Evolutionary conservation across 257 asterid genomes (phyloP).

Genomic region (Primulina huaijiensis): DNA sequence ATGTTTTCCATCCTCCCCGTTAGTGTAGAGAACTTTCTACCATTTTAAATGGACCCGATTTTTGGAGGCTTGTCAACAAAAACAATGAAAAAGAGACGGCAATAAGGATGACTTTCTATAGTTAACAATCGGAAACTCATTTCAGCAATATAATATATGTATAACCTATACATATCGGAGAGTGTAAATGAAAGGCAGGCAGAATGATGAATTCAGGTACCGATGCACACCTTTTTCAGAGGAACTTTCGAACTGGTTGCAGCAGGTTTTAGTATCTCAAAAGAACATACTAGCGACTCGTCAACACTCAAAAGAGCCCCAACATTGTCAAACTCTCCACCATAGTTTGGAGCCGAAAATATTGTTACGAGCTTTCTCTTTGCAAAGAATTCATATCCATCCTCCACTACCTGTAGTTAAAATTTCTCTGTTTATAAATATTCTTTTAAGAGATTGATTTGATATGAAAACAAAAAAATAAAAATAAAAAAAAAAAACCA

Average conservation of each 20-base stretch:
- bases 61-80: not conserved
- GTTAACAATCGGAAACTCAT: not conserved
- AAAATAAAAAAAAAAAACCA: not conserved
- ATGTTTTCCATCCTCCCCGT: not conserved
- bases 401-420: slow-evolving; percentile 67
- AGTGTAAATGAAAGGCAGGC: not conserved
- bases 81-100: not conserved
- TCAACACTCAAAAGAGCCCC: slow-evolving; percentile 77
- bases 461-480: not conserved
- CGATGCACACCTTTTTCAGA: slow-evolving; percentile 55
- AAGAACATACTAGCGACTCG: slow-evolving; percentile 63
- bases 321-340: slow-evolving; percentile 77
- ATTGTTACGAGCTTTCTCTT: slow-evolving; percentile 63
- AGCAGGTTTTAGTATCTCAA: slow-evolving; percentile 67
- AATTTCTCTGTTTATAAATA: not conserved
- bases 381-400: slow-evolving; percentile 85
- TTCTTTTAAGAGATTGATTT: slow-evolving; percentile 6
- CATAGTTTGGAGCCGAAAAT: slow-evolving; percentile 76
- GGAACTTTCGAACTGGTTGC: slow-evolving; percentile 38
- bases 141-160: not conserved
- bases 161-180: not conserved
- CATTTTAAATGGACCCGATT: not conserved
- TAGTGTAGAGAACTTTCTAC: no score
- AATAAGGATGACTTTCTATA: not conserved
- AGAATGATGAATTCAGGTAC: not conserved